These are phyloP conservation scores for Bromus sterilis DNA, from an alignment of 176 grass and related monocot genomes.

Conservation along the genomic window DNA sequence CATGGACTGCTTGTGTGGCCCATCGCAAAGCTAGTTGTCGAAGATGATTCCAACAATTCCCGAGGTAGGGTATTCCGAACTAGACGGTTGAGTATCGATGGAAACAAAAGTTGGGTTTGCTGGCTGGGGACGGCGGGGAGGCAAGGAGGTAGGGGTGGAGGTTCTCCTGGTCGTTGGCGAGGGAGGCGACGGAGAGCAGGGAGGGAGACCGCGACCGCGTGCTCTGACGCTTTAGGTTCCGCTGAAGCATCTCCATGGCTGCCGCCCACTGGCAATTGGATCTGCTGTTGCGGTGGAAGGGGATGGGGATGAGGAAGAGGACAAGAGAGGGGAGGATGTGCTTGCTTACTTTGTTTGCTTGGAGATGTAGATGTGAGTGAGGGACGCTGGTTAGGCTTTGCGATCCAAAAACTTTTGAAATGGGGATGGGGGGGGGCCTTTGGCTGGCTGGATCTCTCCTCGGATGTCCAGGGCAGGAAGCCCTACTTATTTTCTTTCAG, in stretches of 20 bases:
- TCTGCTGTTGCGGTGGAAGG: background rate
- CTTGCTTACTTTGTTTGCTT: background rate
- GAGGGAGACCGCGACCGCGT: constrained; percentile 42
- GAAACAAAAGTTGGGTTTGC: no score
- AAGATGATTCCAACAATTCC: no score
- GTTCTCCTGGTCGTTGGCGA: constrained; percentile 32
- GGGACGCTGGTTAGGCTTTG: constrained; percentile 9
- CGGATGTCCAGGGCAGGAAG: no score
- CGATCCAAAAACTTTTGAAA: constrained; percentile 40
- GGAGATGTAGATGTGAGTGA: background rate
- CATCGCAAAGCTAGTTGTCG: no score
- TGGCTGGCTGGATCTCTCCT: no score
- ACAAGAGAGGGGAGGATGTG: background rate
- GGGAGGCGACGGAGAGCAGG: constrained; percentile 21
- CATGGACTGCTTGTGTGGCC: no score
- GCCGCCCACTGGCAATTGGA: background rate
- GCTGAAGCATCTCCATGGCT: constrained; percentile 41
- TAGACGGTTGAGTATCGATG: no score
- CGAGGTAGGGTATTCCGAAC: no score
- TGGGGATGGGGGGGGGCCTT: background rate
- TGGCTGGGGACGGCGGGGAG: constrained; percentile 18
- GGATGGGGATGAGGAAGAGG: no score
- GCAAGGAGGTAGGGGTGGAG: constrained; percentile 44
- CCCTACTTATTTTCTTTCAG: no score
- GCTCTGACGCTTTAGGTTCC: constrained; percentile 45